Base-by-base conservation (phyloP, 2,329 filamentous ascomycete genomes). In the Colletotrichum sp. region DNA sequence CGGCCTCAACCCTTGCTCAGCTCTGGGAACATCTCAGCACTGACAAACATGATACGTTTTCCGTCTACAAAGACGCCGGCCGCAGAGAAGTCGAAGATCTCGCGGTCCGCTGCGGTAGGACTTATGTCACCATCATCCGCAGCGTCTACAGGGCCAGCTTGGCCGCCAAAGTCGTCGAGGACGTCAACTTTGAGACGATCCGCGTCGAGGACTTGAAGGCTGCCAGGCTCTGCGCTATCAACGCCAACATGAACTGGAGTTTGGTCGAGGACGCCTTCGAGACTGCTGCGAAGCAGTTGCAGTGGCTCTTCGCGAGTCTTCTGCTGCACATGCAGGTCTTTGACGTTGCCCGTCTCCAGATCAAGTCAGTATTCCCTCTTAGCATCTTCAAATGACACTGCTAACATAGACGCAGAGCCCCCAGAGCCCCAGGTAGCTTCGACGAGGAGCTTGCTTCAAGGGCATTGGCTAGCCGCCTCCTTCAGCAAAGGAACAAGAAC, bases 391-490 rank as follows among this genome's bases (percentile, higher is more conserved):
- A 16, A 13, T 18, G 9, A 8, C 2, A 2, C 0, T 15, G n/a
- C 44, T 76, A 16, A 73, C 21, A 8, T 15, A 10, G 10, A 6
- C 8, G 3, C 16, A 76, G 73, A 18, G 28, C 60, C 0, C 59
- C 64, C 7, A 72, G 64, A 34, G 49, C 57, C 15, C 73, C 73
- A 10, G 73, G 73, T 8, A 76, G 69, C 12, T 76, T 76, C 13
- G 73, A 76, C 10, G 70, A 73, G n/a, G 73, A 76, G 44, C 36
- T 76, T 2, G 73, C 73, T 24, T 73, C 64, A 15, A 72, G 73
- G 44, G 64, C 70, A n/a, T 49, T 76, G 24, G 73, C 73, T 2
- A 69, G 71, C n/a, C 73, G 73, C 3, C 49, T 76, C 2, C 34
- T 76, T 16, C 24, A 26, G 15, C 18, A 32, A 4, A 57, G 71